A percentile compares a stretch with the other conserved stretches of the same genome.
These are phyloP conservation scores for Yamadazyma atmosphaerica DNA, from an alignment of 1,139 yeast genomes.

Conservation along the genomic window DNA sequence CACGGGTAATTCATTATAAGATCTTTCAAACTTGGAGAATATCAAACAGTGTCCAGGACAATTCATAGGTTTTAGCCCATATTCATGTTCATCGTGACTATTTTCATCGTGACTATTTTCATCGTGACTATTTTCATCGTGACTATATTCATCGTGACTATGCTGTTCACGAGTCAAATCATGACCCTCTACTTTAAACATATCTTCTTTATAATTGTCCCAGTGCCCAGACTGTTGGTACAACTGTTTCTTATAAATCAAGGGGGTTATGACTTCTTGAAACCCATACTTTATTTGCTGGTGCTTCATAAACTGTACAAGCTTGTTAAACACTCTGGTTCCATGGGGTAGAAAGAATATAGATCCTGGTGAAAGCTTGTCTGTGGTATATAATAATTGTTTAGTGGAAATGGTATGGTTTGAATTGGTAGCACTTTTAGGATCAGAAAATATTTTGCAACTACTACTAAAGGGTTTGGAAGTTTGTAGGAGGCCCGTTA, in stretches of 20 bases:
- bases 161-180: constrained; percentile 33
- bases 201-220: constrained; percentile 92
- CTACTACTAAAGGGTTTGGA: neutral
- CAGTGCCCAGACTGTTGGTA: constrained; percentile 97
- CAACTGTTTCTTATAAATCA: constrained; percentile 77
- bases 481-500: neutral
- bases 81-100: constrained; percentile 47
- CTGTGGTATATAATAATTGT: constrained; percentile 76
- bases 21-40: constrained; percentile 78
- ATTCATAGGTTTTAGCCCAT: constrained; percentile 95
- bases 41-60: constrained; percentile 97
- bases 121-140: constrained; percentile 12
- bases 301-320: constrained; percentile 77
- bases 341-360: constrained; percentile 92
- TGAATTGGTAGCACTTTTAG: constrained; percentile 25
- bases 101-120: constrained; percentile 12
- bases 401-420: constrained; percentile 55
- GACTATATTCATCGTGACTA: neutral
- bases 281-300: constrained; percentile 85
- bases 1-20: constrained; percentile 87
- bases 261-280: constrained; percentile 90
- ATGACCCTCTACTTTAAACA: constrained; percentile 75
- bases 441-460: neutral
- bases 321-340: constrained; percentile 76
- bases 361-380: constrained; percentile 82